Percentiles rank a stretch among this genome's conserved stretches.
Evolutionary conservation across 164 flowering plant genomes (phyloP).

Genomic region (Echeveria elegans): DNA sequence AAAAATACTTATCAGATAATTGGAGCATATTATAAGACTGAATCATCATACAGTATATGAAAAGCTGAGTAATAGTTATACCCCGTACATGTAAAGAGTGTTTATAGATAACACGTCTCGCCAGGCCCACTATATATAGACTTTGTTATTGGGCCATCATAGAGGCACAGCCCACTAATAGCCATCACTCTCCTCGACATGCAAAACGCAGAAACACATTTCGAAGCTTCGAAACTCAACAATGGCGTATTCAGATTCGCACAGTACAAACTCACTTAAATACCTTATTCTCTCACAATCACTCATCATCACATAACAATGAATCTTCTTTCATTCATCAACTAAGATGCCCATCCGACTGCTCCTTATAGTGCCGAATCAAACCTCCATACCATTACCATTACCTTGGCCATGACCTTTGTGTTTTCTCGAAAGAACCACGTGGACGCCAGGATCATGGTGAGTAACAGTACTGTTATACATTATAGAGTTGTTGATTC

Average conservation of each 20-base stretch:
- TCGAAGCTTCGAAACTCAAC: neutral
- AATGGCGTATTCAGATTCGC: neutral
- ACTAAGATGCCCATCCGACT: slow-evolving; percentile 10
- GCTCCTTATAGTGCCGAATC: slow-evolving; percentile 15
- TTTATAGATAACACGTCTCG: too few species aligned
- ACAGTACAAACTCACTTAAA: neutral
- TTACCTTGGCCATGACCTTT: slow-evolving; percentile 15
- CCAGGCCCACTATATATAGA: too few species aligned
- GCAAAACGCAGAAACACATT: neutral
- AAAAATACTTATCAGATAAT: too few species aligned
- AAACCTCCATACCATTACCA: neutral
- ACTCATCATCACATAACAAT: too few species aligned
- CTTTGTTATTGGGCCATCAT: too few species aligned
- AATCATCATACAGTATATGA: too few species aligned
- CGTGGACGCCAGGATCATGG: slow-evolving; percentile 49
- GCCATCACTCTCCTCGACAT: neutral
- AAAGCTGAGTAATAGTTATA: too few species aligned
- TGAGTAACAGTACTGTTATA: slow-evolving; percentile 21
- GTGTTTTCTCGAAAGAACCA: slow-evolving; percentile 33
- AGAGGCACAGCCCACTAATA: too few species aligned
- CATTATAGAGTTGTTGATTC: slow-evolving; percentile 42
- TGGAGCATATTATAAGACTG: too few species aligned
- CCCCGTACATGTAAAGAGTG: too few species aligned
- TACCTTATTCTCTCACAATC: neutral
- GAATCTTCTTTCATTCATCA: neutral